Base-by-base conservation (phyloP, 2,329 filamentous ascomycete genomes). In the Microdochium nivale region DNA sequence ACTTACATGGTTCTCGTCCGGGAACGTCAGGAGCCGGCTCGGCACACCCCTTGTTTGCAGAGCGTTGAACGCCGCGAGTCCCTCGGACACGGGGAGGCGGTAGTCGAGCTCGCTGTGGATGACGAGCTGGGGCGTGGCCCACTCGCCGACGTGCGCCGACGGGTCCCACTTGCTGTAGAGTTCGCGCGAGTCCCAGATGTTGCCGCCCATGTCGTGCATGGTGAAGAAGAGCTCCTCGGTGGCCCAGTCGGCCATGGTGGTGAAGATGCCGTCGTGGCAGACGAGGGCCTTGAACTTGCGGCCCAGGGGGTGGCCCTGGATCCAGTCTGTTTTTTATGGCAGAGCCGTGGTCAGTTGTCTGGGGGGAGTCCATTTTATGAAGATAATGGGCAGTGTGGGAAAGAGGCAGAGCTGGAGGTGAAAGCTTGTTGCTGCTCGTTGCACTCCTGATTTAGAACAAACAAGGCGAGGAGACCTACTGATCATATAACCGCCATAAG, bases 91-190 rank as follows among this genome's bases (percentile, higher is more conserved):
- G 1, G 90, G 87, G 25, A 96, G 73, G 19, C 92, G 81, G 65
- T 96, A 97, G 67, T 97, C 92, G 30, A 94, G 77, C 61, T 94
- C 89, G 62, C 84, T 92, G 68, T 97, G 92, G 51, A 97, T 90
- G 54, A 82, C 84, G 55, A 99, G 75, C 68, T 94, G 86, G 1
- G 94, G 94, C 1, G 91, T 96, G 1, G 79, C 73, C 91, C 91
- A 96, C 58, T 92, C 77, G 33, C 76, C 70, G 54, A 81, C 78
- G 50, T 79, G 73, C 49, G 74, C 71, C 1, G 85, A 75, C 0
- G 86, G 87, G 65, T 90, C 86, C 81, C 83, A 90, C 58, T 78
- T 79, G 61, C 80, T 79, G 61, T 88, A 90, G 24, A 72, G 77
- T 14, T 79, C 75, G 35, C 83, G 76, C 60, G 80, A 80, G 25